Evolutionary conservation across 2,329 filamentous ascomycete genomes (phyloP).

Genomic region (Ophiostoma triangulosporum): DNA sequence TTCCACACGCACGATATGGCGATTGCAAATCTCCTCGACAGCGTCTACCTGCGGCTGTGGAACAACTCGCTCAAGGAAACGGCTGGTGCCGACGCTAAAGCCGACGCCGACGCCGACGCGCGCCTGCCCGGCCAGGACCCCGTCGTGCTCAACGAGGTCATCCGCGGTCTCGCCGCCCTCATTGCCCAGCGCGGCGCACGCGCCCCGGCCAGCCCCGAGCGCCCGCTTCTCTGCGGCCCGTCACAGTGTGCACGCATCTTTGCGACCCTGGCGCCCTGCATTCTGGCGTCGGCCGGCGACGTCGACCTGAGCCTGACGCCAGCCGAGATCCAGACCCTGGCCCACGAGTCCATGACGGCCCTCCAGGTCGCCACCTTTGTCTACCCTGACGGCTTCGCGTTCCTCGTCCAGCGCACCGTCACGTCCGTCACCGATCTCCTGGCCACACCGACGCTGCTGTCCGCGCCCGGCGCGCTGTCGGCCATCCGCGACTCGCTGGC

Average conservation of each 20-base stretch:
- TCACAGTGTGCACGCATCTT: slow-evolving; percentile 18
- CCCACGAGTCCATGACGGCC: slow-evolving; percentile 12
- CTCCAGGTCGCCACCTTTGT: slow-evolving; percentile 8
- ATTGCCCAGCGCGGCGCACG: slow-evolving; percentile 25
- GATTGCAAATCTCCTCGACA: slow-evolving; percentile 30
- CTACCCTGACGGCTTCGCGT: slow-evolving; percentile 9
- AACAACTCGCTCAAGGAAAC: slow-evolving; percentile 15
- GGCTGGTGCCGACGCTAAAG: neutral
- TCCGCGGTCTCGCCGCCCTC: slow-evolving; percentile 32
- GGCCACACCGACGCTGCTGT: neutral
- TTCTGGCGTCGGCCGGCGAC: neutral
- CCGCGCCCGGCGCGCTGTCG: slow-evolving; percentile 3
- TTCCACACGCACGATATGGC: slow-evolving; percentile 24
- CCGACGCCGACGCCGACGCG: slow-evolving; percentile 9
- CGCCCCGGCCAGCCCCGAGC: neutral
- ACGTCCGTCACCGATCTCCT: neutral
- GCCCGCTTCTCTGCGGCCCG: slow-evolving; percentile 22
- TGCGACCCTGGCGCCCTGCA: slow-evolving; percentile 7
- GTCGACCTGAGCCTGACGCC: slow-evolving; percentile 1
- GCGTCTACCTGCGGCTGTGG: slow-evolving; percentile 29
- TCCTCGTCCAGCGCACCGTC: slow-evolving; percentile 4
- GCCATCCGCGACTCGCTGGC: slow-evolving; percentile 26
- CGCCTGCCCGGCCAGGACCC: slow-evolving; percentile 18
- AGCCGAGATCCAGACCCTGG: slow-evolving; percentile 2
- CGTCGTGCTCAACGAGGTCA: slow-evolving; percentile 27